phyloP scores from a whole-genome alignment of 345 rosid species.

The Chamaenerion angustifolium region DNA sequence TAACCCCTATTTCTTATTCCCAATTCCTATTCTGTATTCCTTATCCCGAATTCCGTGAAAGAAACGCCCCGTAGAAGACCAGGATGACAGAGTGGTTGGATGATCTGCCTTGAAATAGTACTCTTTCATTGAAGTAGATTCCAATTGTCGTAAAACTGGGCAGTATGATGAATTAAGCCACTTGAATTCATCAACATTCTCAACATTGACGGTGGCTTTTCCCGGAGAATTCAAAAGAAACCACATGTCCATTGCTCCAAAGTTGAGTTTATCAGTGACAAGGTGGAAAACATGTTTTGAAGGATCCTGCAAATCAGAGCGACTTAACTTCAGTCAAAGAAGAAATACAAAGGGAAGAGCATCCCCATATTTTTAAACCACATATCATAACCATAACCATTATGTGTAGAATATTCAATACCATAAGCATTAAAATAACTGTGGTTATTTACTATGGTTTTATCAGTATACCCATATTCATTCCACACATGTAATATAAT shows the following conservation, averaged over 20 bases:
- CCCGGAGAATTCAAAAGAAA: conserved; percentile 91
- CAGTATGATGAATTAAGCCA: conserved; percentile 97
- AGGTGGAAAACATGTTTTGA: conserved; percentile 95
- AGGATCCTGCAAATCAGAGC: conserved; percentile 48
- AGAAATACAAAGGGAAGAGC: too few species aligned
- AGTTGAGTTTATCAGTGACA: conserved; percentile 89
- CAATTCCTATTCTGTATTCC: too few species aligned
- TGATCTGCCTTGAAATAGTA: conserved; percentile 95
- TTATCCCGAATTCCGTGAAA: too few species aligned
- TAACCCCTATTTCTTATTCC: too few species aligned
- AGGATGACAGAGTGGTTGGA: conserved; percentile 61
- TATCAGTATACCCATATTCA: too few species aligned
- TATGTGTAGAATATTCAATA: too few species aligned
- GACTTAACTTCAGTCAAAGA: background rate
- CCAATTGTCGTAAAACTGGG: conserved; percentile 93
- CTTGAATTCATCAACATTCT: conserved; percentile 94
- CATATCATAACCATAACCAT: too few species aligned
- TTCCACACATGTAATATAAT: too few species aligned
- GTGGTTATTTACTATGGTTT: too few species aligned
- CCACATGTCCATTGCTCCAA: conserved; percentile 99
- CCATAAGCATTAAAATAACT: too few species aligned
- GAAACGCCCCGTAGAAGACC: too few species aligned
- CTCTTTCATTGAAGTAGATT: conserved; percentile 87
- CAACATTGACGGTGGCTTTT: conserved; percentile 84
- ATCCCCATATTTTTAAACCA: too few species aligned